Conservation (phyloP, 371 early-diverging fungal species). For the Entomophthora muscae region DNA sequence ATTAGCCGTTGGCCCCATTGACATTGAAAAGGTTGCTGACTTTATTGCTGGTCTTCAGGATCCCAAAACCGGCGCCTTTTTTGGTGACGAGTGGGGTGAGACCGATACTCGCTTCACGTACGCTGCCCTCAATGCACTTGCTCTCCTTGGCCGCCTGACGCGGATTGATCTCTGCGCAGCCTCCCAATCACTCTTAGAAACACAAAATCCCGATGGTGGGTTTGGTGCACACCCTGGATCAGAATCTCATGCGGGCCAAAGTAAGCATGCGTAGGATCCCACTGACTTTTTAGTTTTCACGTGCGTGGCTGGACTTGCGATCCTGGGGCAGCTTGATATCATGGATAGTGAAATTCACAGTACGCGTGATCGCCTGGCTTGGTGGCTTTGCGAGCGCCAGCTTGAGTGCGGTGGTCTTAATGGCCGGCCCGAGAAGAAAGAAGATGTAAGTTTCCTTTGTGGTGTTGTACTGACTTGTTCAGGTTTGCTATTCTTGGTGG, state of each 20-base stretch:
- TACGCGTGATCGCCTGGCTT: conserved; percentile 29
- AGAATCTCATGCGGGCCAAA: conserved; percentile 91
- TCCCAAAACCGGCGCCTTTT: conserved; percentile 54
- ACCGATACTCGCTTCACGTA: conserved; percentile 90
- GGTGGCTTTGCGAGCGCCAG: conserved; percentile 93
- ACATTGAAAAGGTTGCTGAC: conserved; percentile 10
- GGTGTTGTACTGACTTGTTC: background rate
- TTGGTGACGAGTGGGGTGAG: conserved; percentile 89
- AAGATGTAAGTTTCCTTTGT: conserved; percentile 44
- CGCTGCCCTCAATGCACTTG: conserved; percentile 57
- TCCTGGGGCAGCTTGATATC: conserved; percentile 40
- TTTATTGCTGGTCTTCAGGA: conserved; percentile 37
- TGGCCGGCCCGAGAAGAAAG: conserved; percentile 93
- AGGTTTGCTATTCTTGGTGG: conserved; percentile 99
- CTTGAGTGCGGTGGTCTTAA: conserved; percentile 86
- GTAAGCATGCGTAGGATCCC: conserved; percentile 14
- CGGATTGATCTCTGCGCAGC: conserved; percentile 50
- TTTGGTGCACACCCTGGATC: conserved; percentile 86
- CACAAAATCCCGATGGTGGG: conserved; percentile 95
- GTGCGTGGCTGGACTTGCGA: conserved; percentile 76
- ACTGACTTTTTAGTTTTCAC: conserved; percentile 56
- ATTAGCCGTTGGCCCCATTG: background rate
- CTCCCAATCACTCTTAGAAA: conserved; percentile 53
- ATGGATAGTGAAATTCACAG: conserved; percentile 37
- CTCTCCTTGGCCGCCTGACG: conserved; percentile 51